Conservation (phyloP, 83 land plant genomes). For the Diphasiastrum complanatum region DNA sequence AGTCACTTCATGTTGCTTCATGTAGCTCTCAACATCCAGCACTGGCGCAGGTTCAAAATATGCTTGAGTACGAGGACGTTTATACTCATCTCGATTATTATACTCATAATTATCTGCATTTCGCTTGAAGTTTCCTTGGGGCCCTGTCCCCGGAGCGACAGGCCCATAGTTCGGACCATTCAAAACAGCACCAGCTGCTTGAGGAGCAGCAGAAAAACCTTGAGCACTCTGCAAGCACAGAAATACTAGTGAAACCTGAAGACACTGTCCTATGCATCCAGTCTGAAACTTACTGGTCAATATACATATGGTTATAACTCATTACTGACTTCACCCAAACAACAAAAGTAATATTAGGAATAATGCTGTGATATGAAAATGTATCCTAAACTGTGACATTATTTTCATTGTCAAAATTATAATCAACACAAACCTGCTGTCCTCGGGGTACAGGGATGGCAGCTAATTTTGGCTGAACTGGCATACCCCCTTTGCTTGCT, state of each 20-base stretch:
- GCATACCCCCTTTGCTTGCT: conserved; percentile 1
- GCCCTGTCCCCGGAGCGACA: conserved; percentile 8
- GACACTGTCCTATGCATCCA: too few relatives aligned
- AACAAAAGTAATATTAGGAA: too few relatives aligned
- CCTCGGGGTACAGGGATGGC: conserved; percentile 44
- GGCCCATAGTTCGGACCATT: conserved; percentile 22
- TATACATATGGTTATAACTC: too few relatives aligned
- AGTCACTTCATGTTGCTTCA: conserved; percentile 37
- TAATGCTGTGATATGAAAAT: too few relatives aligned
- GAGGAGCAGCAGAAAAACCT: conserved; percentile 8
- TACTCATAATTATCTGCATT: conserved; percentile 11
- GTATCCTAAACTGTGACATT: too few relatives aligned
- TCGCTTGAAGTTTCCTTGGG: conserved; percentile 5
- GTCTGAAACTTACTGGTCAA: too few relatives aligned
- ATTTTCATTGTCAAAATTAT: neutral
- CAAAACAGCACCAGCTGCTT: neutral
- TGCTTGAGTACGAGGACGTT: conserved; percentile 30
- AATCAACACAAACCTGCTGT: conserved; percentile 37
- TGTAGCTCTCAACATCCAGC: conserved; percentile 33
- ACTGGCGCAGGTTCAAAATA: conserved; percentile 5
- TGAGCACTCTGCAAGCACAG: too few relatives aligned
- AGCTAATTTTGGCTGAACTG: conserved; percentile 52
- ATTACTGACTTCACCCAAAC: too few relatives aligned
- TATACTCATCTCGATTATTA: conserved; percentile 21
- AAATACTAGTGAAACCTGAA: too few relatives aligned